A percentile compares a stretch with the other conserved stretches of the same genome.
Conservation (phyloP, 108 stramenopile species). For the Skeletonema marinoi region DNA sequence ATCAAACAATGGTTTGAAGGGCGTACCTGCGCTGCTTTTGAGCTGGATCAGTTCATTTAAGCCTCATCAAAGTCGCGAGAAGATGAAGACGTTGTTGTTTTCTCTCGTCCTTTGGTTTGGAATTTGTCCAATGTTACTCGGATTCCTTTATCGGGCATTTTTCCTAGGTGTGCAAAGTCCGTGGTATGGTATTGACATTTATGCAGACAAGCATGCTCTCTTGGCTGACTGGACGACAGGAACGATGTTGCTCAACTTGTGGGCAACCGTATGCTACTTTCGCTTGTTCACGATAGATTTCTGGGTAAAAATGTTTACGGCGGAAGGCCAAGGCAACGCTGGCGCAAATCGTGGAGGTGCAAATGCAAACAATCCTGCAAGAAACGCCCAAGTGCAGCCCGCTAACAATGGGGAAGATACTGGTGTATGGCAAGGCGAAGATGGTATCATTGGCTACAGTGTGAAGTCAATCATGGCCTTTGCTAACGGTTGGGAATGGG, state of each 20-base stretch:
- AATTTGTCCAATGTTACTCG: slow-evolving; percentile 64
- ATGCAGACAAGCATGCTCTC: slow-evolving; percentile 8
- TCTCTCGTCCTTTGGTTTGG: slow-evolving; percentile 56
- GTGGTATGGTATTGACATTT: slow-evolving; percentile 32
- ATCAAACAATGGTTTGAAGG: slow-evolving; percentile 9
- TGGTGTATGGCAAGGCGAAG: slow-evolving; percentile 67
- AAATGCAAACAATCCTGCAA: slow-evolving; percentile 12
- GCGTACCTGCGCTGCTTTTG: background rate
- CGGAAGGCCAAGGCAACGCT: slow-evolving; percentile 52
- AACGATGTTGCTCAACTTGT: slow-evolving; percentile 59
- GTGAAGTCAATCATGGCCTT: slow-evolving; percentile 45
- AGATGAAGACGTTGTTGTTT: slow-evolving; percentile 36
- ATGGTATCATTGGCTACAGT: slow-evolving; percentile 64
- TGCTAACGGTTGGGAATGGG: slow-evolving; percentile 73
- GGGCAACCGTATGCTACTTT: slow-evolving; percentile 64
- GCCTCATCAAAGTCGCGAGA: slow-evolving; percentile 50
- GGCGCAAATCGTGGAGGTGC: slow-evolving; percentile 21
- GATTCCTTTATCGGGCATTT: slow-evolving; percentile 58
- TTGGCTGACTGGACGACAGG: slow-evolving; percentile 58
- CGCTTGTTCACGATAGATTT: slow-evolving; percentile 1
- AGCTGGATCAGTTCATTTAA: slow-evolving; percentile 52
- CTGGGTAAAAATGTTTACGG: slow-evolving; percentile 53
- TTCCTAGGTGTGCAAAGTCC: slow-evolving; percentile 42
- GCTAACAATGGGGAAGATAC: background rate
- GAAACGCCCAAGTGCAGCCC: slow-evolving; percentile 10